Percentiles rank a stretch among this genome's conserved stretches.
phyloP scores from a whole-genome alignment of 2,329 filamentous ascomycete species.

The Pseudogymnoascus sp. region DNA sequence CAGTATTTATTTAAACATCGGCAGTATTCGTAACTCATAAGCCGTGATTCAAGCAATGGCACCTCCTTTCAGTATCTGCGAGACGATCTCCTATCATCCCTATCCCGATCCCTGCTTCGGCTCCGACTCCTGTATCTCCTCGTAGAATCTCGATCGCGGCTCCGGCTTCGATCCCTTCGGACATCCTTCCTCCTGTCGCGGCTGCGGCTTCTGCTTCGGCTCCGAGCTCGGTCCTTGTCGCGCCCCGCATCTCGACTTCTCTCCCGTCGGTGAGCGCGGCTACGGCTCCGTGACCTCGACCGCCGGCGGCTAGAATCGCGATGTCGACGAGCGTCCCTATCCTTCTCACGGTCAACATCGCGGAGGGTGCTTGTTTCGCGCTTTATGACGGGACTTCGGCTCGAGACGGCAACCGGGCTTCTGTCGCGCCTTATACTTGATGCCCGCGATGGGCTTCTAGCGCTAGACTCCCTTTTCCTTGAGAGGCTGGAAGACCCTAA shows the following conservation, averaged over 20 bases:
- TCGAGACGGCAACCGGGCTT: background rate
- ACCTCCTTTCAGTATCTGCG: background rate
- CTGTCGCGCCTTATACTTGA: conserved; percentile 5
- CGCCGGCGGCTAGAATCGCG: conserved; percentile 16
- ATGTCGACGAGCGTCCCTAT: conserved; percentile 20
- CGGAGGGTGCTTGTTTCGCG: conserved; percentile 19
- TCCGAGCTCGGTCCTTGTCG: conserved; percentile 20
- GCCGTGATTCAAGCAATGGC: background rate
- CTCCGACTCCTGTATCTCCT: conserved; percentile 19
- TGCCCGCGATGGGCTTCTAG: background rate
- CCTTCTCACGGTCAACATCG: conserved; percentile 12
- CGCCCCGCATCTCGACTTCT: conserved; percentile 10
- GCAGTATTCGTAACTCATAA: conserved; percentile 1
- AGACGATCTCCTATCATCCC: conserved; percentile 15
- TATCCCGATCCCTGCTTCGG: conserved; percentile 15
- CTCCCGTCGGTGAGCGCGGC: conserved; percentile 9
- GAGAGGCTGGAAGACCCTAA: background rate
- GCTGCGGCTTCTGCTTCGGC: conserved; percentile 16
- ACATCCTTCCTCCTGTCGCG: conserved; percentile 11
- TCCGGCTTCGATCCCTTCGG: conserved; percentile 19
- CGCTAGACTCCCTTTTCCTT: conserved; percentile 14
- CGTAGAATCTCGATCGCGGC: conserved; percentile 18
- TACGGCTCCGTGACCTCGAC: conserved; percentile 16
- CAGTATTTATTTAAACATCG: background rate
- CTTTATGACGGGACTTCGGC: conserved; percentile 12